Percentiles rank a stretch among this genome's conserved stretches.
phyloP scores from a whole-genome alignment of 1,139 yeast species.

The Nakaseomyces bracarensis region DNA sequence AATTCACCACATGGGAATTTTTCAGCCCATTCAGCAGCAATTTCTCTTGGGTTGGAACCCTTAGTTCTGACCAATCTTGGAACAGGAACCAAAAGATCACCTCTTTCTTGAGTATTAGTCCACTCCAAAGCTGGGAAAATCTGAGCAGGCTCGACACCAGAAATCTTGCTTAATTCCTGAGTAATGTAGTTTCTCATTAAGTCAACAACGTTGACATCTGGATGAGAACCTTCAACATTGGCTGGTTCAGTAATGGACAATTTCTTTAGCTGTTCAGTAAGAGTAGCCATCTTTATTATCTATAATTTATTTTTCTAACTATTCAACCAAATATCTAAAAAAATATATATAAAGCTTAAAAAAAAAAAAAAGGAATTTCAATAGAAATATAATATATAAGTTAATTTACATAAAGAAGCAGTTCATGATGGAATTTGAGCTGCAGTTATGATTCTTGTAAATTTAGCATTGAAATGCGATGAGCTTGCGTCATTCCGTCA shows the following conservation, averaged over 20 bases:
- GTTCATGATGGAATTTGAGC: too few species aligned
- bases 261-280: constrained; percentile 16
- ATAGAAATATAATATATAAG: too few species aligned
- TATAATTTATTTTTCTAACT: neutral
- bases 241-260: constrained; percentile 22
- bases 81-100: constrained; percentile 85
- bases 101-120: constrained; percentile 79
- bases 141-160: constrained; percentile 60
- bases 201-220: constrained; percentile 27
- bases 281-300: constrained; percentile 6
- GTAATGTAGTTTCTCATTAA: constrained; percentile 73
- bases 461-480: neutral
- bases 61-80: constrained; percentile 80
- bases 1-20: constrained; percentile 60
- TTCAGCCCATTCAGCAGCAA: constrained; percentile 78
- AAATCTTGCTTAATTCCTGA: constrained; percentile 60
- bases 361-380: neutral
- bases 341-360: neutral
- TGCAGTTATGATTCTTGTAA: too few species aligned
- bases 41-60: constrained; percentile 74
- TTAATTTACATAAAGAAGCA: too few species aligned
- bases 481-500: neutral
- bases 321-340: neutral
- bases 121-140: constrained; percentile 85
- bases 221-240: constrained; percentile 21